Conservation (phyloP, 768 basidiomycete species). For the Tylopilus subfusipes region DNA sequence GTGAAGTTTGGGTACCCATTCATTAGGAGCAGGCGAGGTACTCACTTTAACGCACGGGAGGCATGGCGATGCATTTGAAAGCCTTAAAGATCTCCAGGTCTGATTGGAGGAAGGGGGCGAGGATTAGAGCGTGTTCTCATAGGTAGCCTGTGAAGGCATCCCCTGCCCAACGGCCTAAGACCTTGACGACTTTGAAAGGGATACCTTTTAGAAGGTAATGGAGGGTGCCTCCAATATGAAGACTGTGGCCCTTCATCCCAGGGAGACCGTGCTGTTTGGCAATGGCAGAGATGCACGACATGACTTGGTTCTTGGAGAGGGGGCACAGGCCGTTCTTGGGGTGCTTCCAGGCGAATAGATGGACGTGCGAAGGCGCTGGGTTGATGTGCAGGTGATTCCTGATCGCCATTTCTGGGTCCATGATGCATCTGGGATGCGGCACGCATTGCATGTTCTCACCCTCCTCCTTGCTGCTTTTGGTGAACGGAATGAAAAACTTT, state of each 20-base stretch:
- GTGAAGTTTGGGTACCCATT: neutral
- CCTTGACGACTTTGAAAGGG: neutral
- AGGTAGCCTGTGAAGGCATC: neutral
- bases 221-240: too few relatives aligned
- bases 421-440: neutral
- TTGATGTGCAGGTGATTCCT: neutral
- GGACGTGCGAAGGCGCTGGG: neutral
- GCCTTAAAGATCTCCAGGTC: neutral
- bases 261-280: neutral
- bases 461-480: neutral
- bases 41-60: neutral
- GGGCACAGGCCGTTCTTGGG: too few relatives aligned
- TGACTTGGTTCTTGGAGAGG: too few relatives aligned
- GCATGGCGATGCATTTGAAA: too few relatives aligned
- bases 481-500: neutral
- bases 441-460: neutral
- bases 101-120: neutral
- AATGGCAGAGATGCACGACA: neutral
- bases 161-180: neutral
- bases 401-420: neutral
- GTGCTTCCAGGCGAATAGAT: too few relatives aligned
- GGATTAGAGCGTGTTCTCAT: neutral
- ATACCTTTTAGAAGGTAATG: neutral
- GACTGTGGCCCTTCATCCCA: neutral
- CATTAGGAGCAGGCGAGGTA: neutral